phyloP scores from a whole-genome alignment of 2,329 filamentous ascomycete species.

The Fusarium nygamai region DNA sequence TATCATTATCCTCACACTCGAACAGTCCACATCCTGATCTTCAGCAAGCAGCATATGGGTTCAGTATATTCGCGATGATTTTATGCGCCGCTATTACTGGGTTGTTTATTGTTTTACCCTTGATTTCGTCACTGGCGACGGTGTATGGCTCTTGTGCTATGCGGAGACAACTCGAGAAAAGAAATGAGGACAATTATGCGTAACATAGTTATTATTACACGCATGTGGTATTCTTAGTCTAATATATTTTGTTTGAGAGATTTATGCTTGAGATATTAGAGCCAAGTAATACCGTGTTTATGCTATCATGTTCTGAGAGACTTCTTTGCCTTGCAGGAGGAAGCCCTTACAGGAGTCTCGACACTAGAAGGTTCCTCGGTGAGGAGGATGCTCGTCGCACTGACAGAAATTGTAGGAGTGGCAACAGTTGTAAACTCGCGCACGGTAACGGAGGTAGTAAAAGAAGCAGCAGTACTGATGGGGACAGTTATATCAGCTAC shows the following conservation, averaged over 20 bases:
- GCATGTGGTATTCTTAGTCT: neutral
- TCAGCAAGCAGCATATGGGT: neutral
- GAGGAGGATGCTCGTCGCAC: neutral
- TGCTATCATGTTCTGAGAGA: neutral
- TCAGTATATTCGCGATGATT: neutral
- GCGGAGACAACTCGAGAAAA: neutral
- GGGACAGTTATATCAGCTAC: neutral
- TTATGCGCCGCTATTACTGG: neutral
- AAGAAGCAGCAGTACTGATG: neutral
- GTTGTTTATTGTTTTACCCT: neutral
- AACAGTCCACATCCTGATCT: neutral
- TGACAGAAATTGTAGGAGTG: neutral
- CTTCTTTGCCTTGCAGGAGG: neutral
- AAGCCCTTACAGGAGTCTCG: neutral
- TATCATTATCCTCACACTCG: neutral
- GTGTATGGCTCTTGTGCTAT: neutral
- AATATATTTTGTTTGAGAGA: too few relatives aligned
- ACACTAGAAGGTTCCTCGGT: neutral
- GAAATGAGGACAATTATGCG: neutral
- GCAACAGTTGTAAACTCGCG: accelerated
- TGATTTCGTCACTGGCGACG: neutral
- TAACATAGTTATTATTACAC: neutral
- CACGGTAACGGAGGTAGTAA: too few relatives aligned
- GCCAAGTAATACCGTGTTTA: neutral
- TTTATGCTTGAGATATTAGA: neutral